phyloP scores from a whole-genome alignment of 192 early-diverging fungal genomes.

The Coemansia sp. region DNA sequence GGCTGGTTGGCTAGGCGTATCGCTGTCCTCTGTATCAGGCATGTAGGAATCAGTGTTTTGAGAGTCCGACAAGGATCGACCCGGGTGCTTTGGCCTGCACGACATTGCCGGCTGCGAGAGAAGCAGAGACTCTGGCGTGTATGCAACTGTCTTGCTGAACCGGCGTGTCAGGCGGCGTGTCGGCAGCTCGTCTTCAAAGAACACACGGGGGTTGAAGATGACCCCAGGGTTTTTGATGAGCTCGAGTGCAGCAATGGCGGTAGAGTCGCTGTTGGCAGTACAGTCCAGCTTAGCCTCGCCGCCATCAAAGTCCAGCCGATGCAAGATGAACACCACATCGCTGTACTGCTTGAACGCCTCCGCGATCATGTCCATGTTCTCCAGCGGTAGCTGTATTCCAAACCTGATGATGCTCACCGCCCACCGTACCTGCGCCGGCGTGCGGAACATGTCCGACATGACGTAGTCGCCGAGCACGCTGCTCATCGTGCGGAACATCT shows the following conservation, averaged over 20 bases:
- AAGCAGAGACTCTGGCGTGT: constrained; percentile 21
- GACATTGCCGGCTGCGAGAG: background rate
- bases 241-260: constrained; percentile 13
- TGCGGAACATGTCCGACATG: constrained; percentile 26
- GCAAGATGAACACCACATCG: constrained; percentile 28
- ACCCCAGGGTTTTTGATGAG: constrained; percentile 27
- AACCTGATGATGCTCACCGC: constrained; percentile 36
- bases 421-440: constrained; percentile 38
- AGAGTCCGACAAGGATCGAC: background rate
- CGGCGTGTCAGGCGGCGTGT: constrained; percentile 10
- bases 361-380: constrained; percentile 25
- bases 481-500: constrained; percentile 38
- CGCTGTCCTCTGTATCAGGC: too few species aligned
- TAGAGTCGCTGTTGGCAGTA: background rate
- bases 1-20: background rate
- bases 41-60: background rate
- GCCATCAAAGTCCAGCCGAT: constrained; percentile 5
- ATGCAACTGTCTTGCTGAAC: background rate
- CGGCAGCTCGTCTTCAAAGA: constrained; percentile 46
- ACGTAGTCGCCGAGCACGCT: constrained; percentile 9
- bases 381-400: constrained; percentile 49
- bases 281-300: background rate
- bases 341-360: constrained; percentile 44
- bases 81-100: background rate
- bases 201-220: constrained; percentile 48